A percentile compares a stretch with the other conserved stretches of the same genome.
phyloP scores from a whole-genome alignment of 176 grass and related monocot species.

The Elaeis guineensis region DNA sequence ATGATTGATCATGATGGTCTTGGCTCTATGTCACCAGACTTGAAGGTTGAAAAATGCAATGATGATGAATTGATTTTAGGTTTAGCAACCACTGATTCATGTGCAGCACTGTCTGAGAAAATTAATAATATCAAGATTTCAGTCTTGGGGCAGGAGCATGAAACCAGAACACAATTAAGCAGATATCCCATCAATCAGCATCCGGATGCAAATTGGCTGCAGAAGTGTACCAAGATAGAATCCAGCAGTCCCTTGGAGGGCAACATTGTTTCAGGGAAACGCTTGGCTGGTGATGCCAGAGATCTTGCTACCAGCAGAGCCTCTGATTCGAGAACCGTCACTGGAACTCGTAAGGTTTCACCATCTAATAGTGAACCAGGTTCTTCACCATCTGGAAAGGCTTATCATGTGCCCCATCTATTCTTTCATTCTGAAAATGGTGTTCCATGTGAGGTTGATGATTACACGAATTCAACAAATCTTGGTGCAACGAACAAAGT shows the following conservation, averaged over 20 bases:
- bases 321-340: conserved; percentile 19
- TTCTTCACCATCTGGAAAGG: conserved; percentile 25
- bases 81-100: conserved; percentile 14
- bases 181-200: conserved; percentile 17
- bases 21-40: conserved; percentile 15
- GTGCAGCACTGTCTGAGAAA: conserved; percentile 29
- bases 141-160: conserved; percentile 17
- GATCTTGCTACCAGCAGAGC: conserved; percentile 19
- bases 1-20: not conserved
- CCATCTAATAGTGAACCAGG: conserved; percentile 23
- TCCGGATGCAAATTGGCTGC: not conserved
- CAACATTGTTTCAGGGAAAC: conserved; percentile 20
- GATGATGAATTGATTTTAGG: conserved; percentile 10
- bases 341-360: conserved; percentile 22
- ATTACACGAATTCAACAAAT: conserved; percentile 6
- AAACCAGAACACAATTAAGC: conserved; percentile 24
- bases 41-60: conserved; percentile 23
- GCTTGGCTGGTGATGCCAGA: conserved; percentile 16
- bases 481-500: not conserved
- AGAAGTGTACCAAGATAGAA: not conserved
- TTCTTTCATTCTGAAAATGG: conserved; percentile 22
- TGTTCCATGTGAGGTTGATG: conserved; percentile 7
- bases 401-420: conserved; percentile 18
- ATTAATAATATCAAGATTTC: conserved; percentile 49
- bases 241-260: conserved; percentile 1